These are phyloP conservation scores for Ophiostoma pallidulum DNA, from an alignment of 2,329 filamentous ascomycete genomes.

Conservation along the genomic window DNA sequence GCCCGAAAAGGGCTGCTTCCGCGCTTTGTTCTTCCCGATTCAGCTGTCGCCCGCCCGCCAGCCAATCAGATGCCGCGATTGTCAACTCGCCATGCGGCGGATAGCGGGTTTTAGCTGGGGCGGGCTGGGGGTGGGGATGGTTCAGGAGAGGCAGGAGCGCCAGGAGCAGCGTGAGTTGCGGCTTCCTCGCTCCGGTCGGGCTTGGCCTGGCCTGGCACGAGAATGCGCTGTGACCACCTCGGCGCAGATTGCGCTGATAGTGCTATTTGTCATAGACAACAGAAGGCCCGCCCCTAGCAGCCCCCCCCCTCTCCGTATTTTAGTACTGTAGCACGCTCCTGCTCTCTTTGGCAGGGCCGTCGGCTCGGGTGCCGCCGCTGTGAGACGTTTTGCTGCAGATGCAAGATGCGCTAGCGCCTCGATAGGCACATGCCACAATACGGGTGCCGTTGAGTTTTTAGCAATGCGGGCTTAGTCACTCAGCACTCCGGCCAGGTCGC, in stretches of 20 bases:
- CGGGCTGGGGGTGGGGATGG: constrained; percentile 4
- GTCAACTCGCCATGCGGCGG: constrained; percentile 1
- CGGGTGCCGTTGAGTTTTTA: too few relatives aligned
- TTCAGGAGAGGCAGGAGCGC: too few relatives aligned
- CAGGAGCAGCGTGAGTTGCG: too few relatives aligned
- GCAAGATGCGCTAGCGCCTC: constrained; percentile 2
- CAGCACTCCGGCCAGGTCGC: too few relatives aligned
- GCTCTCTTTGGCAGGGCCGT: too few relatives aligned
- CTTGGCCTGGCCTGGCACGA: neutral
- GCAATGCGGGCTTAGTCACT: too few relatives aligned
- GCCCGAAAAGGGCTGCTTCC: constrained; percentile 1
- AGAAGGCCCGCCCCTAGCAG: too few relatives aligned
- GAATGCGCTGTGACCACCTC: neutral
- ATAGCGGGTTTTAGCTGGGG: constrained; percentile 2
- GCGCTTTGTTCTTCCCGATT: constrained; percentile 1
- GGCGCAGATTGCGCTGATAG: constrained; percentile 1
- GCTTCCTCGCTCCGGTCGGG: constrained; percentile 7
- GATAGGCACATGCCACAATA: neutral
- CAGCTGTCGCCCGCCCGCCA: neutral
- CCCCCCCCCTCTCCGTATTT: too few relatives aligned
- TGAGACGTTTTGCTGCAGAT: neutral
- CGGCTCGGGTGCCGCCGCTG: constrained; percentile 4
- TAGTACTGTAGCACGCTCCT: neutral
- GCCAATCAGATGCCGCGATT: constrained; percentile 4
- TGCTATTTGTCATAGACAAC: constrained; percentile 12